Evolutionary conservation across 768 basidiomycete genomes (phyloP).

Genomic region (Mycena rebaudengoi): DNA sequence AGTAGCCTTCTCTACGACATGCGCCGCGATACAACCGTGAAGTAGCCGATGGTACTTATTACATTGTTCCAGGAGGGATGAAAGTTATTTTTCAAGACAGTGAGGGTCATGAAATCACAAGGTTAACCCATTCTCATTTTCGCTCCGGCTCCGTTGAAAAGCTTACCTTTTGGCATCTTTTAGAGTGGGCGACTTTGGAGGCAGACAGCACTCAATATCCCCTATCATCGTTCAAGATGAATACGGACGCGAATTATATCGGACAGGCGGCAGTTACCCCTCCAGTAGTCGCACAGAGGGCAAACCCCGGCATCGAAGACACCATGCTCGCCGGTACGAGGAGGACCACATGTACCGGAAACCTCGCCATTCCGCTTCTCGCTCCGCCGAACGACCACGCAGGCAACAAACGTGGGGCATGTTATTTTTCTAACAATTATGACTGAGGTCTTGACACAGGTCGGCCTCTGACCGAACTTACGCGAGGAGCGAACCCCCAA

Average conservation of each 20-base stretch:
- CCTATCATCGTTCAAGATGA: slow-evolving; percentile 70
- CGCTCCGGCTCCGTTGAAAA: too few species aligned
- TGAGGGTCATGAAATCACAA: slow-evolving; percentile 67
- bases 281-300: too few species aligned
- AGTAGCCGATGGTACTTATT: slow-evolving; percentile 36
- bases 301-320: too few species aligned
- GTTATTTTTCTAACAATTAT: too few species aligned
- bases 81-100: slow-evolving; percentile 76
- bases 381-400: background rate
- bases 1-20: background rate
- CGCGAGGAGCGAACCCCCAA: slow-evolving; percentile 15
- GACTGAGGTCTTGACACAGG: slow-evolving; percentile 7
- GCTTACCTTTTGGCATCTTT: too few species aligned
- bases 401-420: too few species aligned
- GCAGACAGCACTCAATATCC: slow-evolving; percentile 39
- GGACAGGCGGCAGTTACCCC: too few species aligned
- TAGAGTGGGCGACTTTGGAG: slow-evolving; percentile 63
- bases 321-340: too few species aligned
- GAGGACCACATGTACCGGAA: too few species aligned
- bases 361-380: slow-evolving; percentile 6
- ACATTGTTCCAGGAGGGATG: slow-evolving; percentile 71
- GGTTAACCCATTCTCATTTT: too few species aligned
- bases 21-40: background rate
- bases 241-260: slow-evolving; percentile 64
- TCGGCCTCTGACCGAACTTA: slow-evolving; percentile 14